Evolutionary conservation across 176 grass and related monocot genomes (phyloP).

Genomic region (Pontederia paniculata): DNA sequence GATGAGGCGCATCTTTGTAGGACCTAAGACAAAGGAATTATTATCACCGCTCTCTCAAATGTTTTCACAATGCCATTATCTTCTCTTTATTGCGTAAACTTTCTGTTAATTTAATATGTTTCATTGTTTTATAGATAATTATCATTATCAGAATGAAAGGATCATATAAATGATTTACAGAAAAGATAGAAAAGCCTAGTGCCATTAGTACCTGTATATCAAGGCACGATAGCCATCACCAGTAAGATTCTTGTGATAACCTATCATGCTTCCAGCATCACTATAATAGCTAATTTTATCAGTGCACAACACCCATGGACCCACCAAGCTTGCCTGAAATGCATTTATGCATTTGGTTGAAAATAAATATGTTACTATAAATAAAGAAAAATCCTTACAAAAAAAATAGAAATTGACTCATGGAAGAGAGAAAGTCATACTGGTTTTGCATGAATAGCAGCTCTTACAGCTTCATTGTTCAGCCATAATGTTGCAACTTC

Average conservation of each 20-base stretch:
- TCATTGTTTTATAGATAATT: no score
- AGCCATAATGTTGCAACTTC: conserved; percentile 81
- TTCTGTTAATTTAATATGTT: no score
- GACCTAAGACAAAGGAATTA: no score
- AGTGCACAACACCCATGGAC: conserved; percentile 56
- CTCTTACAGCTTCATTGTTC: conserved; percentile 56
- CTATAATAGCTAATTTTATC: conserved; percentile 27
- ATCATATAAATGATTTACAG: no score
- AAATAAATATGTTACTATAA: not conserved
- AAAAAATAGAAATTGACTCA: no score
- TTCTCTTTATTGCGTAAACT: no score
- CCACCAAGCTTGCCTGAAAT: conserved; percentile 45
- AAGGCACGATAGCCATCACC: conserved; percentile 57
- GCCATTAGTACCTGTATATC: conserved; percentile 59
- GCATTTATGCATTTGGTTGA: not conserved
- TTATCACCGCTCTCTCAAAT: no score
- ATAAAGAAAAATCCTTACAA: no score
- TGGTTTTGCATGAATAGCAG: conserved; percentile 81
- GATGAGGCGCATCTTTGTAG: no score
- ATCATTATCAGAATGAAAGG: no score
- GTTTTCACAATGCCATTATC: no score
- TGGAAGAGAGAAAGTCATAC: conserved; percentile 23
- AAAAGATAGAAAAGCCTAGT: no score
- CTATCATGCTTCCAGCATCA: conserved; percentile 90
- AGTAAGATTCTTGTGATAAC: conserved; percentile 86